Conservation (phyloP, 1,284 basidiomycete genomes). For the Volvariella volvacea region DNA sequence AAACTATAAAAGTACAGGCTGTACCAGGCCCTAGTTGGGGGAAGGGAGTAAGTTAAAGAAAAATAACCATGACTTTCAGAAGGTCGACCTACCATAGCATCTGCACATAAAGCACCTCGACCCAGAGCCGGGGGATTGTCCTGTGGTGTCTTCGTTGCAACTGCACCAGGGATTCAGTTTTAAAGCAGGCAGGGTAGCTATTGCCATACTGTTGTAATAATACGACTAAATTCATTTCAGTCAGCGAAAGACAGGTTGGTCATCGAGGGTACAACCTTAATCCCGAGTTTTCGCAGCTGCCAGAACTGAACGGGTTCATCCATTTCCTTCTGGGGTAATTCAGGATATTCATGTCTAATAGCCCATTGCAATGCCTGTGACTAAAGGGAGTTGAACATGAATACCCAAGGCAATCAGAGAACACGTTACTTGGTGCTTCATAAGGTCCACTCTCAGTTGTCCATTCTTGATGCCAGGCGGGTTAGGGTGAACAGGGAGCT, state of each 20-base stretch:
- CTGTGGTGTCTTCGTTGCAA: conserved; percentile 78
- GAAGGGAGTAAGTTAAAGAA: background rate
- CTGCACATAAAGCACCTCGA: conserved; percentile 79
- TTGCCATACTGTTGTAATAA: conserved; percentile 62
- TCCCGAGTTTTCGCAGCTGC: conserved; percentile 53
- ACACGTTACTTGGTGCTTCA: conserved; percentile 67
- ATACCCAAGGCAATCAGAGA: conserved; percentile 8
- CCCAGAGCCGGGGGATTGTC: conserved; percentile 60
- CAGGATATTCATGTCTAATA: conserved; percentile 68
- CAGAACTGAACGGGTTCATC: conserved; percentile 86
- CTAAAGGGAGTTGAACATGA: conserved; percentile 27
- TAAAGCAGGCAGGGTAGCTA: background rate
- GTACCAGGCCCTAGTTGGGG: conserved; percentile 31
- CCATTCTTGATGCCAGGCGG: conserved; percentile 65
- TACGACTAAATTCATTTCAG: conserved; percentile 31
- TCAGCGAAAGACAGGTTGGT: too few relatives aligned
- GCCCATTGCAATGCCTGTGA: conserved; percentile 78
- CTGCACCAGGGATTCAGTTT: conserved; percentile 23
- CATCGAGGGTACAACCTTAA: too few relatives aligned
- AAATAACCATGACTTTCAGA: too few relatives aligned
- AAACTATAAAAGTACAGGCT: conserved; percentile 9
- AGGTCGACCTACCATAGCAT: conserved; percentile 68
- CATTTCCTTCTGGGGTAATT: conserved; percentile 52
- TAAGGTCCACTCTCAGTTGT: conserved; percentile 60
- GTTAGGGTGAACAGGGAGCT: conserved; percentile 54